Base-by-base conservation (phyloP, 2,329 filamentous ascomycete genomes). In the Cercospora sesami region DNA sequence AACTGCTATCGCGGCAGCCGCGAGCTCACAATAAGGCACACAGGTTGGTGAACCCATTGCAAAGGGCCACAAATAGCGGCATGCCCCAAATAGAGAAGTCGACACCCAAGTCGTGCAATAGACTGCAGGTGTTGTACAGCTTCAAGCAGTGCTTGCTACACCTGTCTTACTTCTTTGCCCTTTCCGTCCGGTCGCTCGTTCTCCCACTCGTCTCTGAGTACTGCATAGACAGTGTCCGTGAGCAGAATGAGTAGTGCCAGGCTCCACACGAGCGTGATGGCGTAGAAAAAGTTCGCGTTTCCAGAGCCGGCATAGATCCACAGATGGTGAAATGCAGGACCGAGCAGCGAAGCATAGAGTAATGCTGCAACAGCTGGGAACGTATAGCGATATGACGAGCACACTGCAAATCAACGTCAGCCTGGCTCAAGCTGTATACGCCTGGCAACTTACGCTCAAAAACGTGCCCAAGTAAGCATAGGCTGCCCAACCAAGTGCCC, bases 211-310 rank as follows among this genome's bases (percentile, higher is more conserved):
- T 99, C 95, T 68, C 95, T 84, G 69, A 99, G 82, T 5, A 94
- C 89, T 0, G 95, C 93, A 81, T 96, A 98, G 2, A 97, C 84
- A 63, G 93, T 85, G 78, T 99, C 95, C 10, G 92, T 93, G 6
- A 98, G 87, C 31, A 99, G 82, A 70, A 99, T 85, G 42, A 93
- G 94, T 73, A 96, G 85, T 0, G 93, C 95, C 26, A 99, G 80
- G 77, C 93, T 96, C 95, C 95, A 99, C 0, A 99, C 95, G n/a
- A 99, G 83, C 0, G 95, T 99, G 75, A 99, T 98, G 72, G 95
- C 95, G 78, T 99, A 99, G 82, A 99, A 99, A 82, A 99, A 99
- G 79, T 99, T 99, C 68, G 95, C 95, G 76, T 99, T 99, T 30
- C 95, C 95, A 66, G 93, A 97, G 60, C 95, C 95, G 2, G 95